phyloP scores from a whole-genome alignment of 148 eudicot species.

The Amaranthus cruentus region DNA sequence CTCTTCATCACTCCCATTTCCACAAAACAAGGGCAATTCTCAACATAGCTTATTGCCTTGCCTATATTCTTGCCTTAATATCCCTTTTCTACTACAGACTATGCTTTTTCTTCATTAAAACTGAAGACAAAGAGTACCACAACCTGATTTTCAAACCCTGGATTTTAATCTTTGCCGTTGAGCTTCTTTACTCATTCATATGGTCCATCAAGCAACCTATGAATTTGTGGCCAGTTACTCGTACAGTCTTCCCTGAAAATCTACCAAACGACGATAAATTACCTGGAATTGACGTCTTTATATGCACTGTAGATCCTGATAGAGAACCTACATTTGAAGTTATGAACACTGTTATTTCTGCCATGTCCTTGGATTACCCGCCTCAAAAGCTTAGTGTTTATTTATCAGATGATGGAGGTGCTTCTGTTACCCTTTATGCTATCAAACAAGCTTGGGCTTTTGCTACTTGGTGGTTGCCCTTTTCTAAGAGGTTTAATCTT shows the following conservation, averaged over 20 bases:
- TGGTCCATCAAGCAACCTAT: conserved; percentile 37
- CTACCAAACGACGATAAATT: conserved; percentile 33
- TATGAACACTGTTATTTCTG: conserved; percentile 63
- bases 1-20: conserved; percentile 32
- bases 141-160: conserved; percentile 20
- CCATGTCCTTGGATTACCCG: conserved; percentile 55
- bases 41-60: conserved; percentile 26
- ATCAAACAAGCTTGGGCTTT: conserved; percentile 45
- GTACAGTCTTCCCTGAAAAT: conserved; percentile 35
- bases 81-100: conserved; percentile 34
- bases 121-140: not conserved
- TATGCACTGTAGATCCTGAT: conserved; percentile 52
- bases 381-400: conserved; percentile 40
- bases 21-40: conserved; percentile 21
- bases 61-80: conserved; percentile 24
- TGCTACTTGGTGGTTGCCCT: conserved; percentile 52
- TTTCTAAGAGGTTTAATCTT: conserved; percentile 36
- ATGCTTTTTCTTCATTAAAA: conserved; percentile 12
- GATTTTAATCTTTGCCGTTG: conserved; percentile 30
- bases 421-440: conserved; percentile 36
- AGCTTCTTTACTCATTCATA: conserved; percentile 35
- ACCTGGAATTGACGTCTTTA: conserved; percentile 47
- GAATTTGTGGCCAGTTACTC: conserved; percentile 37
- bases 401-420: conserved; percentile 55
- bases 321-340: conserved; percentile 50